Conservation (phyloP, 108 stramenopile species). For the Mediolabrus comicus region DNA sequence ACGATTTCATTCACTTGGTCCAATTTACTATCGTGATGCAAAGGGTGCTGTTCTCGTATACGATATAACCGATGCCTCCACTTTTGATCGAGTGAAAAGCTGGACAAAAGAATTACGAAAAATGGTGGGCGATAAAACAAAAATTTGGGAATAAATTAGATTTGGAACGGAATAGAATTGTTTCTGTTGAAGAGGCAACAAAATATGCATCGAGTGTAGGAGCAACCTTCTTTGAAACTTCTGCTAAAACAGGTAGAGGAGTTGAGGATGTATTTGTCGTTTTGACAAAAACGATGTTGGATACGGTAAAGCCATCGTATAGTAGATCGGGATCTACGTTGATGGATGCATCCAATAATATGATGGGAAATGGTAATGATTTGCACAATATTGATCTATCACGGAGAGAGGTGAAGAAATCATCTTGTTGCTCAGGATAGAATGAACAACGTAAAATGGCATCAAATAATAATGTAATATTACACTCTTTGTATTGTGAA, state of each 20-base stretch:
- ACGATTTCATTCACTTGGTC: constrained; percentile 95
- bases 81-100: constrained; percentile 89
- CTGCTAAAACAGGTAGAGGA: constrained; percentile 47
- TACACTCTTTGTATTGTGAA: too few species aligned
- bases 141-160: constrained; percentile 49
- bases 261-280: constrained; percentile 26
- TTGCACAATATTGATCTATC: background rate
- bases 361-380: background rate
- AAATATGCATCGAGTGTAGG: constrained; percentile 26
- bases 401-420: background rate
- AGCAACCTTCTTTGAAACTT: constrained; percentile 83
- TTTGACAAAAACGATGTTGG: constrained; percentile 29
- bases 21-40: constrained; percentile 96
- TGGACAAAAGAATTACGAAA: constrained; percentile 92
- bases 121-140: constrained; percentile 28
- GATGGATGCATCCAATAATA: constrained; percentile 11
- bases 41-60: constrained; percentile 96
- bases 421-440: background rate
- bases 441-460: too few species aligned
- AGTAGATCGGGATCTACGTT: constrained; percentile 16
- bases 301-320: constrained; percentile 17
- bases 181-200: constrained; percentile 11
- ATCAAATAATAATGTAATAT: too few species aligned
- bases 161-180: constrained; percentile 22
- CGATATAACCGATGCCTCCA: constrained; percentile 93